Evolutionary conservation across 805 yeast genomes (phyloP).

Genomic region (Candida pini): DNA sequence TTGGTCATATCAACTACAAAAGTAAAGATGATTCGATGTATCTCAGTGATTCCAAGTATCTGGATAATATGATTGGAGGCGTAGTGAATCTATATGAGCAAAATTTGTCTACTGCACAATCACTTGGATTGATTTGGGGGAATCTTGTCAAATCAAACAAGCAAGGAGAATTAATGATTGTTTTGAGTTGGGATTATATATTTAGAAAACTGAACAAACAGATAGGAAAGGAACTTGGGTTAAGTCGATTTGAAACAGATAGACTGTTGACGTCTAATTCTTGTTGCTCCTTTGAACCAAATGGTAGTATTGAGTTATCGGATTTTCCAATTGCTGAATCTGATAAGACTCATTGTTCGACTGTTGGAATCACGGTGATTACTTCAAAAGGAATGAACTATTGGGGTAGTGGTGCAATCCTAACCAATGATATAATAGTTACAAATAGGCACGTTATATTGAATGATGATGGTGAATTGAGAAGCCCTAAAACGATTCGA

Average conservation of each 20-base stretch:
- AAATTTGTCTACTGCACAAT: slow-evolving; percentile 2
- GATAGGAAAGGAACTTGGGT: not conserved
- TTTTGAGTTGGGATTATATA: slow-evolving; percentile 17
- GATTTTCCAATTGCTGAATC: not conserved
- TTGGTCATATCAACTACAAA: slow-evolving; percentile 23
- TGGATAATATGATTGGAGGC: slow-evolving; percentile 44
- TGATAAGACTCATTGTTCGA: not conserved
- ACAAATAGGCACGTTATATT: slow-evolving; percentile 38
- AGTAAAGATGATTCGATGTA: slow-evolving; percentile 12
- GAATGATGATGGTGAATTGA: slow-evolving; percentile 3
- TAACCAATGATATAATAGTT: slow-evolving; percentile 27
- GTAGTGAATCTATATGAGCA: slow-evolving; percentile 16
- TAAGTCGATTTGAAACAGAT: too few species aligned
- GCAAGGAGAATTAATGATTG: slow-evolving; percentile 37
- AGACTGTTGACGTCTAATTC: not conserved
- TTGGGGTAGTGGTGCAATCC: slow-evolving; percentile 43
- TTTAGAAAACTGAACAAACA: not conserved
- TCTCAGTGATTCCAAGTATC: slow-evolving; percentile 35
- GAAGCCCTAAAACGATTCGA: slow-evolving; percentile 12
- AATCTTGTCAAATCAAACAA: slow-evolving; percentile 35
- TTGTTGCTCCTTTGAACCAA: not conserved
- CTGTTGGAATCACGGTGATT: slow-evolving; percentile 14
- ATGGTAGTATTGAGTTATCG: too few species aligned
- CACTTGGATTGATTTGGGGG: slow-evolving; percentile 36
- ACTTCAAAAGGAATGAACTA: slow-evolving; percentile 6